Evolutionary conservation across 2,329 filamentous ascomycete genomes (phyloP).

Genomic region (Ramularia endophylla): DNA sequence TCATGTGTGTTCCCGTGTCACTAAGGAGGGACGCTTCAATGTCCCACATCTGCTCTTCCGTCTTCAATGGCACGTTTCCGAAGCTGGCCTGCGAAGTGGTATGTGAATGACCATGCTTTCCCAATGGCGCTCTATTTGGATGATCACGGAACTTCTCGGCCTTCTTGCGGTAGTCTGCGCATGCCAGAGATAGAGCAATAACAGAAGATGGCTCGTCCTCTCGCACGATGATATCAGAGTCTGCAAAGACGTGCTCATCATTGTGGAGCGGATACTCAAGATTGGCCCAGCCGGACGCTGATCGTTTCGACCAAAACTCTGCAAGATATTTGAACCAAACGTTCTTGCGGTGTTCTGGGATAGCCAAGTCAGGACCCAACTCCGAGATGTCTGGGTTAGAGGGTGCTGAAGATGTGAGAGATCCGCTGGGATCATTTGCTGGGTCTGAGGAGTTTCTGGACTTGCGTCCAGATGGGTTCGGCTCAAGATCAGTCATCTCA

Average conservation of each 20-base stretch:
- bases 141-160: slow-evolving; percentile 57
- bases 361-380: slow-evolving; percentile 60
- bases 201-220: slow-evolving; percentile 97
- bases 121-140: slow-evolving; percentile 19
- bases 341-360: slow-evolving; percentile 88
- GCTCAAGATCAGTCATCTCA: slow-evolving; percentile 63
- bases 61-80: slow-evolving; percentile 22
- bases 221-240: slow-evolving; percentile 93
- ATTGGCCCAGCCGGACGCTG: slow-evolving; percentile 86
- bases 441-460: slow-evolving; percentile 41
- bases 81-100: slow-evolving; percentile 18
- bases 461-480: slow-evolving; percentile 57
- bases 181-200: slow-evolving; percentile 86
- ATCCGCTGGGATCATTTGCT: slow-evolving; percentile 39
- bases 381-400: slow-evolving; percentile 36
- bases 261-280: slow-evolving; percentile 80
- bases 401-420: slow-evolving; percentile 49
- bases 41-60: slow-evolving; percentile 56
- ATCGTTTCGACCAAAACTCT: slow-evolving; percentile 97
- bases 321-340: slow-evolving; percentile 93
- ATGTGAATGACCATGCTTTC: slow-evolving; percentile 24
- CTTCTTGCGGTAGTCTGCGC: slow-evolving; percentile 79
- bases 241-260: slow-evolving; percentile 91
- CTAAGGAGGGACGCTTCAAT: slow-evolving; percentile 81
- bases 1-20: slow-evolving; percentile 83